A percentile compares a stretch with the other conserved stretches of the same genome.
Evolutionary conservation across 2,329 filamentous ascomycete genomes (phyloP).

Genomic region (Knoxdaviesia capensis): DNA sequence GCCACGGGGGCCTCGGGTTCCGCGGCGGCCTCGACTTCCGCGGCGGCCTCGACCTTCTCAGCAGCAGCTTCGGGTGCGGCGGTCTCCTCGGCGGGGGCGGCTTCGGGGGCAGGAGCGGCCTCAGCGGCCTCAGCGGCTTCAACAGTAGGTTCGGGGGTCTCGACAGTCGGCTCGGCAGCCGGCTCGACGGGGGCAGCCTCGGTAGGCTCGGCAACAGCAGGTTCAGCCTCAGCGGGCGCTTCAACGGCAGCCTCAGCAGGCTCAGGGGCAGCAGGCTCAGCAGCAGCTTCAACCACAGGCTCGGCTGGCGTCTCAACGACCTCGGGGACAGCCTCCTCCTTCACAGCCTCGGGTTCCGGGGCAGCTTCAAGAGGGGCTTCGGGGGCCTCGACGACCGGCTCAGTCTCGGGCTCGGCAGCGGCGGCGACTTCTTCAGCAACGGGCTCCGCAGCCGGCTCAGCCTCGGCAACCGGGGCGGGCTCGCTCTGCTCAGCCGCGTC

Average conservation of each 20-base stretch:
- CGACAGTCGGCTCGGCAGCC: neutral
- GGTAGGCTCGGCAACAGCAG: neutral
- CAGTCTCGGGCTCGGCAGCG: neutral
- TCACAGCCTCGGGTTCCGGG: neutral
- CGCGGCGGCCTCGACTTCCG: neutral
- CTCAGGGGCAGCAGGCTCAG: neutral
- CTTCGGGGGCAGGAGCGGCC: neutral
- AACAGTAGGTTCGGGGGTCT: neutral
- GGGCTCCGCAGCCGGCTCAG: conserved; percentile 3
- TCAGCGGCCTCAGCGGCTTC: neutral
- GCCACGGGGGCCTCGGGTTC: neutral
- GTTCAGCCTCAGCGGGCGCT: neutral
- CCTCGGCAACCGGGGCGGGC: neutral
- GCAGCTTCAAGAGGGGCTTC: neutral
- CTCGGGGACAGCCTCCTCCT: neutral
- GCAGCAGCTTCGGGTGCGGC: neutral
- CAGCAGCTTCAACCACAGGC: conserved; percentile 2
- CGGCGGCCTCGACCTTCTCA: neutral
- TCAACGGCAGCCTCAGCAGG: neutral
- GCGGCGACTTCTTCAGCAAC: neutral
- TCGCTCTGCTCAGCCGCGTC: too few relatives aligned
- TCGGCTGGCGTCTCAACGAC: neutral
- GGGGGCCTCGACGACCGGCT: neutral
- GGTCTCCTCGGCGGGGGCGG: neutral
- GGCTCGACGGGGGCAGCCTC: neutral